Evolutionary conservation across 805 yeast species (phyloP), one percentile per base, ranked within the genome.

Genomic region (Yamadazyma kitorensis): DNA sequence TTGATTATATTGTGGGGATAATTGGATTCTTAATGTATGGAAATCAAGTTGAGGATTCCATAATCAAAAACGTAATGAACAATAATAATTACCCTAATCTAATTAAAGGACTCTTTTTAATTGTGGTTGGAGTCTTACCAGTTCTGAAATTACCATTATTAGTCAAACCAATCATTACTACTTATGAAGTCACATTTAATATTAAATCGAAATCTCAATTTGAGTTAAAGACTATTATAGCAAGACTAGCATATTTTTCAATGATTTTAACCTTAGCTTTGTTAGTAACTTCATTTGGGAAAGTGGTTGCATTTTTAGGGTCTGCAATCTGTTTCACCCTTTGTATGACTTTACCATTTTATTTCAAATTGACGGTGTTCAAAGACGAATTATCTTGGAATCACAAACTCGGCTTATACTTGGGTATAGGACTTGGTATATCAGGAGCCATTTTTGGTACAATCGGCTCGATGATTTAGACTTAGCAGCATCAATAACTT

Each of bases 1-100:
- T 82, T 20, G 89, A 84, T 57, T 59, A 66, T 29, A 43, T 72
- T 11, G 77, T 83, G 75, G 86, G 83, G 0, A 48, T 75, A 2
- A 51, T 79, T 23, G 93, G 93, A 1, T 78, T 76, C 48, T 61
- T 86, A 27, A 88, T 88, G 96, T 87, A 82, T 64, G 96, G 96
- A 23, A 58, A 60, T 6, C 53, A 54, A 5, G 79, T 85, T 18
- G 54, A 73, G 29, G 91, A 86, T 50, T 88, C 86, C 40, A 71
- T 89, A 38, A 85, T 95, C 2, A 83, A 84, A 50, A 84, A 83
- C 38, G 68, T 88, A 27, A 67, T 88, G 57, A 50, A 68, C 9
- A 82, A 84, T 3, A 48, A 62, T 4, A 85, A 86, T 0, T 87
- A 83, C 51, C 94, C 96, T 1, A 47, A 54, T 10, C 73, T 76